Conservation (phyloP, 2,329 filamentous ascomycete genomes). For the Penicillium expansum region DNA sequence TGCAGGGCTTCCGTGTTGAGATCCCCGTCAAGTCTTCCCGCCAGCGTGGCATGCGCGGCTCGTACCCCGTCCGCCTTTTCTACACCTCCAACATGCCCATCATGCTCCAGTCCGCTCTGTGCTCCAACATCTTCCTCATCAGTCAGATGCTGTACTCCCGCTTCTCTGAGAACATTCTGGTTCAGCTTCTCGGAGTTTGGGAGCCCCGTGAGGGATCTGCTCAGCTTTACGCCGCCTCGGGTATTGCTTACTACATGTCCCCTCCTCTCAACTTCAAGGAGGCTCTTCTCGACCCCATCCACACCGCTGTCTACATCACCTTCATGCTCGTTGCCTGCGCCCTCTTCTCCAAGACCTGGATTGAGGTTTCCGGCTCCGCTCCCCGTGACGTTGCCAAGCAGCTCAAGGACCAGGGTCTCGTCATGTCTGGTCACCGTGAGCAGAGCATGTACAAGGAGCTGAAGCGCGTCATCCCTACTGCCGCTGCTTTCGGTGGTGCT, state of each 20-base stretch:
- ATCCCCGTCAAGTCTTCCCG: constrained; percentile 99
- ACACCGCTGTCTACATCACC: constrained; percentile 89
- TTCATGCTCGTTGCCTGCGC: constrained; percentile 99
- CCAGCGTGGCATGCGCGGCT: constrained; percentile 97
- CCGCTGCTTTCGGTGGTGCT: constrained; percentile 95
- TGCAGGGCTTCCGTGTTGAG: constrained; percentile 98
- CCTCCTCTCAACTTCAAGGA: constrained; percentile 97
- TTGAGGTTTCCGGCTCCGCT: constrained; percentile 96
- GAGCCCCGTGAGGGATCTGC: constrained; percentile 91
- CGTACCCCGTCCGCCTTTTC: constrained; percentile 97
- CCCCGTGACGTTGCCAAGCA: constrained; percentile 98
- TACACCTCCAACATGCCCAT: constrained; percentile 99
- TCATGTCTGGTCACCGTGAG: constrained; percentile 99
- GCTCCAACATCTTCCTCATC: constrained; percentile 98
- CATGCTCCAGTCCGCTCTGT: constrained; percentile 98
- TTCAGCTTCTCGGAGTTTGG: constrained; percentile 97
- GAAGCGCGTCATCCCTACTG: constrained; percentile 98
- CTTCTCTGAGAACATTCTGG: constrained; percentile 97
- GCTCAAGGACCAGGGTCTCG: constrained; percentile 98
- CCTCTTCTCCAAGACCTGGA: constrained; percentile 99
- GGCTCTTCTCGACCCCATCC: constrained; percentile 92
- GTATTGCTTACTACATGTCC: constrained; percentile 99
- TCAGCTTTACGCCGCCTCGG: constrained; percentile 89
- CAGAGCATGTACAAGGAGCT: constrained; percentile 99
- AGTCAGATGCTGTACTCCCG: constrained; percentile 99